Conservation (phyloP, 2,329 filamentous ascomycete genomes). For the Chalaropsis thielavioides region DNA sequence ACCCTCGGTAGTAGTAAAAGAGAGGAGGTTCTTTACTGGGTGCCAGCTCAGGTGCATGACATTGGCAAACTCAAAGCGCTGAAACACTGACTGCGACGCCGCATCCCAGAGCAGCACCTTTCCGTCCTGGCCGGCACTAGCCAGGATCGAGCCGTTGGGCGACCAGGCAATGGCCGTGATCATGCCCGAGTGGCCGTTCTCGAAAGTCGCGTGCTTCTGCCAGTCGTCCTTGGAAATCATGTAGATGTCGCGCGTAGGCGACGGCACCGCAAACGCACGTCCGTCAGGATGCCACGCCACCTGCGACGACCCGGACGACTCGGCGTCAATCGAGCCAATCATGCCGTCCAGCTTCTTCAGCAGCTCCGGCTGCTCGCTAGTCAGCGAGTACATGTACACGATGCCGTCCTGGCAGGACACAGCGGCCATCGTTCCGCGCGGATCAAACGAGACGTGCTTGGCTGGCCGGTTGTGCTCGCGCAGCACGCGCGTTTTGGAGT, state of each 20-base stretch:
- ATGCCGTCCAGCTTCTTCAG: conserved; percentile 74
- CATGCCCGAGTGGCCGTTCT: conserved; percentile 64
- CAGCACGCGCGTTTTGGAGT: conserved; percentile 58
- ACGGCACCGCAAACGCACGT: conserved; percentile 73
- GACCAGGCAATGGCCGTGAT: conserved; percentile 87
- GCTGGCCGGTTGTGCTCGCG: conserved; percentile 73
- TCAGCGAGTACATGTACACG: conserved; percentile 78
- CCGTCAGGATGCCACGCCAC: conserved; percentile 91
- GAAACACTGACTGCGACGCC: conserved; percentile 68
- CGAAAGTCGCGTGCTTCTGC: conserved; percentile 70
- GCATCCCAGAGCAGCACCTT: conserved; percentile 77
- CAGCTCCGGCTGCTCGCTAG: conserved; percentile 62
- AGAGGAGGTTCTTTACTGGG: conserved; percentile 71
- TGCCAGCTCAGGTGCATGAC: conserved; percentile 86
- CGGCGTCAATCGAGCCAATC: conserved; percentile 66
- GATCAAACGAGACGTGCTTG: conserved; percentile 85
- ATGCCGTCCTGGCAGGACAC: conserved; percentile 80
- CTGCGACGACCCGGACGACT: conserved; percentile 42
- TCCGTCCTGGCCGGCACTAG: conserved; percentile 51
- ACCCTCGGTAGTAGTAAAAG: conserved; percentile 84
- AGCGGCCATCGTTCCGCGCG: conserved; percentile 57
- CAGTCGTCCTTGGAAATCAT: conserved; percentile 81
- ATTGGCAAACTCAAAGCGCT: conserved; percentile 64
- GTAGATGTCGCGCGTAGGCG: conserved; percentile 67
- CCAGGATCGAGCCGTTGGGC: conserved; percentile 80